A percentile compares a stretch with the other conserved stretches of the same genome.
Evolutionary conservation across 768 basidiomycete species (phyloP).

Genomic region (Termitomyces sp.): DNA sequence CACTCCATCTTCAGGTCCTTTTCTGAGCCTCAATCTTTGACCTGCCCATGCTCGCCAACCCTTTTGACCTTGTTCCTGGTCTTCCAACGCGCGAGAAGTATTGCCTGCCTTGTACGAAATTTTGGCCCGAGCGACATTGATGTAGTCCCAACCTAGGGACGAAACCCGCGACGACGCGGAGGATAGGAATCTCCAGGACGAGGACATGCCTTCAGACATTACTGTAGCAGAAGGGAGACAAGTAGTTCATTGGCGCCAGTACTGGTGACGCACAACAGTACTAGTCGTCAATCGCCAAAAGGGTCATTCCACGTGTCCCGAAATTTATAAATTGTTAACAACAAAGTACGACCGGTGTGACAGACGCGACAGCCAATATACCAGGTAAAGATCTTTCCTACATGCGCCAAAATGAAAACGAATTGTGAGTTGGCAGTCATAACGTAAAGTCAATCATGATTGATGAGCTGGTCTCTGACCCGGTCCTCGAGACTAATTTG

Average conservation of each 20-base stretch:
- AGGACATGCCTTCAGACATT: conserved; percentile 35
- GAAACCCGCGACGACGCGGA: conserved; percentile 29
- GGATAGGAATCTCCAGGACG: conserved; percentile 26
- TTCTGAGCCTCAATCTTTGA: conserved; percentile 40
- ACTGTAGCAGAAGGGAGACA: conserved; percentile 15
- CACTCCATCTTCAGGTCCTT: conserved; percentile 11
- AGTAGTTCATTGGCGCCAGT: conserved; percentile 4
- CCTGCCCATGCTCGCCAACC: conserved; percentile 63
- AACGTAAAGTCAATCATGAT: not conserved
- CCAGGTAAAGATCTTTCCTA: not conserved
- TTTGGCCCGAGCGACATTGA: conserved; percentile 15
- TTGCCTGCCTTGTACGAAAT: not conserved
- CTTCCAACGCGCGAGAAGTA: conserved; percentile 2
- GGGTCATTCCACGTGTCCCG: not conserved
- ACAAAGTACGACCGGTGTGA: too few relatives aligned
- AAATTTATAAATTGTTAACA: not conserved
- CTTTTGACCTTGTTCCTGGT: conserved; percentile 22
- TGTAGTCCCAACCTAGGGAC: conserved; percentile 41
- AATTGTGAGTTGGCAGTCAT: not conserved
- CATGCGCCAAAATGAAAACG: not conserved
- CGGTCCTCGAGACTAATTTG: not conserved
- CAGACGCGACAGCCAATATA: not conserved
- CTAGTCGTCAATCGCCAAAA: not conserved
- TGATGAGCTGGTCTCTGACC: not conserved
- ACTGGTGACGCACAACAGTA: not conserved